Conservation (phyloP, 306 rosid genomes). For the Citrullus colocynthis region DNA sequence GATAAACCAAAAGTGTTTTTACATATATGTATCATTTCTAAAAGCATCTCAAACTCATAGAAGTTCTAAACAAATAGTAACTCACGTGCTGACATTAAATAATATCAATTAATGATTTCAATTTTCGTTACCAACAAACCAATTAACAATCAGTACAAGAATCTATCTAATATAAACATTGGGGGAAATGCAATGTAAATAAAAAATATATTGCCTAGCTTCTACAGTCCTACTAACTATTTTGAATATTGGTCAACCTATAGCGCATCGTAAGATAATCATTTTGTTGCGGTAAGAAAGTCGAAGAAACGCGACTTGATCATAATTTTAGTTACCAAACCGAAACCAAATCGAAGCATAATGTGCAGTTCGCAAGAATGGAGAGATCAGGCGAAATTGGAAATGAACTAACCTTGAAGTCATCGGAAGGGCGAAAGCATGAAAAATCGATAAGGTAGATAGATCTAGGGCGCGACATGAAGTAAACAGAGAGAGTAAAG, state of each 20-base stretch:
- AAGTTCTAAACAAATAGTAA: neutral
- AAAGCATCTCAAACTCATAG: neutral
- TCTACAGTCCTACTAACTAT: neutral
- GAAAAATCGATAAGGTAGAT: constrained; percentile 82
- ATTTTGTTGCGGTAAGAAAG: neutral
- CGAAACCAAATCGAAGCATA: neutral
- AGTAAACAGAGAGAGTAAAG: constrained; percentile 71
- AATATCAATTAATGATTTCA: neutral
- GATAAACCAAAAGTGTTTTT: neutral
- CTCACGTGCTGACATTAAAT: neutral
- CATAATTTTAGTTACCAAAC: too few species aligned
- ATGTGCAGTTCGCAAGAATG: neutral
- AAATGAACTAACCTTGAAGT: constrained; percentile 44
- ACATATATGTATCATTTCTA: neutral
- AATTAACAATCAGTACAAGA: neutral
- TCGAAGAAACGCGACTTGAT: neutral
- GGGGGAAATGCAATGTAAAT: neutral
- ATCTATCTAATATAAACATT: neutral
- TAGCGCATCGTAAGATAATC: neutral
- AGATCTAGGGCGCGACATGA: constrained; percentile 83
- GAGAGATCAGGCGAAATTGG: neutral
- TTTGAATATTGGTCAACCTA: neutral
- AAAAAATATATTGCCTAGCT: neutral
- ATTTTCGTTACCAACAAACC: neutral
- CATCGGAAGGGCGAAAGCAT: constrained; percentile 51